Evolutionary conservation across 2,329 filamentous ascomycete genomes (phyloP).

Genomic region (Colletotrichum sp.): DNA sequence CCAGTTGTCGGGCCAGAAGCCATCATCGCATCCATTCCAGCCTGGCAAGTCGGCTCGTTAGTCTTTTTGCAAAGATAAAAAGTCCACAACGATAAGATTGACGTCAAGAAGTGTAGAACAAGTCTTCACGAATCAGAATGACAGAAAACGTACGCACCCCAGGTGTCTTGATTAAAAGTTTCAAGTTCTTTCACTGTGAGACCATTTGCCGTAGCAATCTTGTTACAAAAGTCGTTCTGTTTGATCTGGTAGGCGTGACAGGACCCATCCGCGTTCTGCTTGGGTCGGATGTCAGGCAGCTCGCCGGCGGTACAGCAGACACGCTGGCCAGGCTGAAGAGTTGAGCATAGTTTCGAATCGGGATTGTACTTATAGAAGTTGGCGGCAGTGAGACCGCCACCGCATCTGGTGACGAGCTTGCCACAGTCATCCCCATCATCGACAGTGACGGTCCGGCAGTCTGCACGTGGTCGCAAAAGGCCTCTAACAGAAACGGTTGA

Average conservation of each 20-base stretch:
- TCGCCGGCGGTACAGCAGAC: slow-evolving; percentile 42
- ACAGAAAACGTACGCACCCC: slow-evolving; percentile 26
- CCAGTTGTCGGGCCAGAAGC: slow-evolving; percentile 27
- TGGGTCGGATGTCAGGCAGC: slow-evolving; percentile 38
- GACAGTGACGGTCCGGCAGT: slow-evolving; percentile 29
- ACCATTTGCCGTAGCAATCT: slow-evolving; percentile 32
- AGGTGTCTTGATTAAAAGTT: slow-evolving; percentile 44
- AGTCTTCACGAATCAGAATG: too few relatives aligned
- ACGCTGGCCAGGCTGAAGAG: slow-evolving; percentile 32
- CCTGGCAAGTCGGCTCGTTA: background rate
- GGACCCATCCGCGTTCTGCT: slow-evolving; percentile 34
- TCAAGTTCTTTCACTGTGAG: slow-evolving; percentile 39
- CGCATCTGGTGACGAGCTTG: slow-evolving; percentile 33
- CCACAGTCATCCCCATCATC: slow-evolving; percentile 32
- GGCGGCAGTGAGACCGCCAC: slow-evolving; percentile 28
- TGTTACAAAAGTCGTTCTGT: slow-evolving; percentile 36
- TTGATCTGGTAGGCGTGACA: slow-evolving; percentile 39
- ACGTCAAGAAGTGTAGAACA: background rate
- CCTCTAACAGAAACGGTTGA: background rate
- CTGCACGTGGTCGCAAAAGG: background rate
- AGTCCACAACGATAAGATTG: too few relatives aligned
- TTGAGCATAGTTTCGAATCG: slow-evolving; percentile 28
- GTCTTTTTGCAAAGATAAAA: too few relatives aligned
- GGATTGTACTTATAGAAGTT: slow-evolving; percentile 37
- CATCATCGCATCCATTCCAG: slow-evolving; percentile 29